Conservation (phyloP, 352 stramenopile genomes). For the Pythium oligandrum region DNA sequence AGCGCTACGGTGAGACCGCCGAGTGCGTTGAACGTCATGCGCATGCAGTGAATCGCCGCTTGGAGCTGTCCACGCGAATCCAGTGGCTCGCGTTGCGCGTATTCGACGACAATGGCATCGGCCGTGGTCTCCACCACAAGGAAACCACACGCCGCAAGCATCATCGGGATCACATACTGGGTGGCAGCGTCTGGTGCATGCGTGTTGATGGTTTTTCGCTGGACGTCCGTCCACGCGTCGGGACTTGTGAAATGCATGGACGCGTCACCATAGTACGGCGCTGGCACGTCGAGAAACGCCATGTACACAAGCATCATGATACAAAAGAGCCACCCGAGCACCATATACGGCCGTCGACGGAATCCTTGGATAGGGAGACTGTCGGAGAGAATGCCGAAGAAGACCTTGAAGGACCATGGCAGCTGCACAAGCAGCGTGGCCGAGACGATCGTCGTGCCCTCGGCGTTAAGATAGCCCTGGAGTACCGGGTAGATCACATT, state of each 20-base stretch:
- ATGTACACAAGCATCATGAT: conserved; percentile 27
- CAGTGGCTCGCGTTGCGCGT: conserved; percentile 43
- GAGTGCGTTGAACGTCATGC: conserved; percentile 40
- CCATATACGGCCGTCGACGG: conserved; percentile 41
- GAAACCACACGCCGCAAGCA: conserved; percentile 65
- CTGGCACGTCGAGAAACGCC: conserved; percentile 20
- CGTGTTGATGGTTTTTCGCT: conserved; percentile 28
- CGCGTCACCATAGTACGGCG: conserved; percentile 35
- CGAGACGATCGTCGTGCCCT: conserved; percentile 35
- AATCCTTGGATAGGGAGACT: conserved; percentile 39
- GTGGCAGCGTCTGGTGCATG: conserved; percentile 26
- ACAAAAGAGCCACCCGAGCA: conserved; percentile 36
- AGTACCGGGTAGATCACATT: conserved; percentile 43
- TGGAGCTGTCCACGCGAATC: conserved; percentile 47
- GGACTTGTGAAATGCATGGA: conserved; percentile 26
- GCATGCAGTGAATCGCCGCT: conserved; percentile 50
- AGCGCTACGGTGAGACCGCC: conserved; percentile 38
- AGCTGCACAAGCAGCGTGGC: conserved; percentile 40
- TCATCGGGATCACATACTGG: conserved; percentile 64
- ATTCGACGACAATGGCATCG: conserved; percentile 62
- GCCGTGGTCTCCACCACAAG: conserved; percentile 49
- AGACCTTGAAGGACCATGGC: conserved; percentile 43
- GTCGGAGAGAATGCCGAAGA: conserved; percentile 43
- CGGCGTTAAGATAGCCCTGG: conserved; percentile 42
- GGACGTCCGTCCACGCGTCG: conserved; percentile 25